Evolutionary conservation across 1,139 yeast species (phyloP).

Genomic region (Suzukiozyma palmioleophila): DNA sequence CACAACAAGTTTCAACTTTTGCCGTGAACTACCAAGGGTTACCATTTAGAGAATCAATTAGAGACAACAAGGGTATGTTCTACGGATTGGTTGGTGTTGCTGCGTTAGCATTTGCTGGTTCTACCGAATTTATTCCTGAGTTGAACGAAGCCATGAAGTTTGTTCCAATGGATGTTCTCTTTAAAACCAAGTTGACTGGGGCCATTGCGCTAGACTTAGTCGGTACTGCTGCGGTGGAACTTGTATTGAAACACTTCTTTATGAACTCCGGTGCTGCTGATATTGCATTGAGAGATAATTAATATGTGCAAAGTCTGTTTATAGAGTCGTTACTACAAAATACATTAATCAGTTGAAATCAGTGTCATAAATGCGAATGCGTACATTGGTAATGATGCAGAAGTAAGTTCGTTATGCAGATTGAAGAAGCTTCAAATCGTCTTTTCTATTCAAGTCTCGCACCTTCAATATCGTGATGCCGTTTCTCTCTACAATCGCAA

Average conservation of each 20-base stretch:
- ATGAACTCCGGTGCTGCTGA: conserved; percentile 93
- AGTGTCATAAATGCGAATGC: background rate
- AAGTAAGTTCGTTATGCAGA: background rate
- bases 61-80: conserved; percentile 94
- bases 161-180: conserved; percentile 76
- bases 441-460: conserved; percentile 21
- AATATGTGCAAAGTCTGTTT: background rate
- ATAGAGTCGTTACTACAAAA: background rate
- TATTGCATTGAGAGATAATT: conserved; percentile 57
- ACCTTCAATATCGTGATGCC: conserved; percentile 26
- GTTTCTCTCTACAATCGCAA: conserved; percentile 16
- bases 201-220: conserved; percentile 74
- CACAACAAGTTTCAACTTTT: conserved; percentile 96
- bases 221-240: conserved; percentile 76
- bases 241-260: conserved; percentile 73
- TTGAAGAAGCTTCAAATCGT: conserved; percentile 18
- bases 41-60: conserved; percentile 90
- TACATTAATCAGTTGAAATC: background rate
- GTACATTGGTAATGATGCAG: background rate
- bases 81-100: conserved; percentile 93
- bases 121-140: conserved; percentile 95
- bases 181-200: conserved; percentile 72
- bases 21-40: conserved; percentile 97
- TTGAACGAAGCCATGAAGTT: conserved; percentile 86
- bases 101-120: conserved; percentile 80